Base-by-base conservation (phyloP, 2,329 filamentous ascomycete species). In the Diaporthe vaccinii region DNA sequence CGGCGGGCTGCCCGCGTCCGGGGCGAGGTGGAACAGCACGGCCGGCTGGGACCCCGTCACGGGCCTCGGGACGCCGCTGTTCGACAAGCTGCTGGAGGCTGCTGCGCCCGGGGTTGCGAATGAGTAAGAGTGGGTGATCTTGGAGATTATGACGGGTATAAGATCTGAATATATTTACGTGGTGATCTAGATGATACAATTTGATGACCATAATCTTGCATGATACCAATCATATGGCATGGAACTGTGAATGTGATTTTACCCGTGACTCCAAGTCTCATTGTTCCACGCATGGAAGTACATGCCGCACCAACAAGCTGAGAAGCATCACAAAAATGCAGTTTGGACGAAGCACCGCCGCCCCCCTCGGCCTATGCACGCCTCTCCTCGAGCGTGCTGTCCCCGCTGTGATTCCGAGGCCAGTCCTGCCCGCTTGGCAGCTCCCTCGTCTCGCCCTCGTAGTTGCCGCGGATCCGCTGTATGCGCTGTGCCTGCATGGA, bases 11-110 rank as follows among this genome's bases (percentile, higher is more conserved):
- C 75, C 73, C 3, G 28, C 36, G 12, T 41, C 49, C 7, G 75
- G 70, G 3, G 70, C 74, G 28, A 67, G 65, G 31, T 77, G 74
- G 75, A 77, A 77, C 17, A 67, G 70, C 51, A 77, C 89, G 53
- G 91, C 89, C 74, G 91, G 87, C 58, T 85, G 85, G 77, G 75
- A 77, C 44, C 75, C 75, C 10, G 75, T 77, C 12, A 77, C 75
- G 12, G 75, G 75, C 5, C 65, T 77, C 9, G 75, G 75, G 3
- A 75, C 75, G 51, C 75, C 75, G 1, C 6, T 71, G 17, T 77
- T 77, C 20, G 75, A 77, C 34, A 53, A 46, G 62, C 34, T 77
- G 51, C 6, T 77, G 53, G 70, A 51, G n/a, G 65, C 41, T 20
- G 75, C 74, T 4, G 73, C 75, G 10, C 74, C 75, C 9, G 74